Evolutionary conservation across 768 basidiomycete genomes (phyloP), one percentile per base, ranked within the genome.

Genomic region (Chalciporus pseudorubinellus): DNA sequence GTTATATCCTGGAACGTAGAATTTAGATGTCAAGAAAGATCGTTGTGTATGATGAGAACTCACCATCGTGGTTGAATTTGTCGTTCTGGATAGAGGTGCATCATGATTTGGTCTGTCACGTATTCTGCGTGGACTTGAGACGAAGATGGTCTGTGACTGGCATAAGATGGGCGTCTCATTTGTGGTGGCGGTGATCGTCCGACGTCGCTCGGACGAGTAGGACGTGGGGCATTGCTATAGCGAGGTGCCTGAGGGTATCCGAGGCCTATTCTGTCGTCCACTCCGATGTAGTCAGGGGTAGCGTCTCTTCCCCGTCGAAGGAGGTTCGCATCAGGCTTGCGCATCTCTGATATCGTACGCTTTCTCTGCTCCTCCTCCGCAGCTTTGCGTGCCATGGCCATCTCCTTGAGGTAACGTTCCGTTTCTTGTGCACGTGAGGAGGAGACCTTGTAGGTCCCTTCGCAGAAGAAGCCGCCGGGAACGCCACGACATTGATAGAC

Each of bases 391-490:
- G 59, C 52, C 53, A 59, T 51, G 44, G 60, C 26, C 24, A 62
- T 8, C 45, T 69, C 64, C 38, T 61, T 66, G 31, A 70, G 46
- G 47, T 69, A 70, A 19, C 56, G 64, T 38, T 63, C 69, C 22
- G 67, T 65, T 33, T 70, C 67, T 21, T 68, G 69, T 1, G 69
- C 69, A 18, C 63, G 69, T 22, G 69, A 59, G 34, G 66, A 70
- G 2, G 67, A 57, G 36, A 69, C 40, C 44, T 69, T 69, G 56
- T 70, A 69, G 9, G 69, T 69, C 16, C 67, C 67, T 44, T 69
- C 67, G 43, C 67, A 69, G 58, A 55, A 69, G 57, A 69, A 69
- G 26, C 67, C 67, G n/a, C 67, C 67, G 0, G 67, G 67, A 10
- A 69, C 57, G 16, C 67, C 67, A 4, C 68, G 62, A 26, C 71